A percentile compares a stretch with the other conserved stretches of the same genome.
Evolutionary conservation across 2,329 filamentous ascomycete genomes (phyloP).

Genomic region (Phialemoniopsis sp.): DNA sequence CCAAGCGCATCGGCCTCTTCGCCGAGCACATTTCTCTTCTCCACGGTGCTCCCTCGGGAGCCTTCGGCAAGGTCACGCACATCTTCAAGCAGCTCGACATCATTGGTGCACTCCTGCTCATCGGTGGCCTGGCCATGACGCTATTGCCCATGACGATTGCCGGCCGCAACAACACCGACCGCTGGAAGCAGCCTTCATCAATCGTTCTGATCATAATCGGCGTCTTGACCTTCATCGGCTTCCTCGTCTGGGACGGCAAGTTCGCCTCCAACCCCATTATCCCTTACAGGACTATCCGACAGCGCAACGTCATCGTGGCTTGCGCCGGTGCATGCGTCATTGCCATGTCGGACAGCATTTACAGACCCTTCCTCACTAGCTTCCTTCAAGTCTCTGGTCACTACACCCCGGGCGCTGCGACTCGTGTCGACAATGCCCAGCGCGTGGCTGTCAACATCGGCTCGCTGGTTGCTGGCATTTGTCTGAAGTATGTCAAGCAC

Average conservation of each 20-base stretch:
- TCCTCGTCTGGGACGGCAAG: conserved; percentile 24
- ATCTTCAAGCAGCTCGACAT: conserved; percentile 22
- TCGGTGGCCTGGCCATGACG: conserved; percentile 19
- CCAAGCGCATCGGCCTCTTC: too few species aligned
- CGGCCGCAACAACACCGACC: conserved; percentile 22
- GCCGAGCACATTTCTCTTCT: too few species aligned
- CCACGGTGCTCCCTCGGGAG: too few species aligned
- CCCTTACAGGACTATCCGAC: conserved; percentile 28
- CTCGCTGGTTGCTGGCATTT: conserved; percentile 24
- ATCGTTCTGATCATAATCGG: conserved; percentile 26
- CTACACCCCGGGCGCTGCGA: too few species aligned
- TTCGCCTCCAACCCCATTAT: conserved; percentile 31
- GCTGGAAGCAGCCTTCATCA: conserved; percentile 24
- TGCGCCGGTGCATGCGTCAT: conserved; percentile 17
- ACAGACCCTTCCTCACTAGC: conserved; percentile 28
- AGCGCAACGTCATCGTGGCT: conserved; percentile 31
- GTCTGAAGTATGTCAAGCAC: conserved; percentile 29
- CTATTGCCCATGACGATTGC: conserved; percentile 5
- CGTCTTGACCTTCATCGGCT: too few species aligned
- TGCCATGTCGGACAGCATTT: conserved; percentile 26
- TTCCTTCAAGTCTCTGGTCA: conserved; percentile 21
- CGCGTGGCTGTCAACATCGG: conserved; percentile 30
- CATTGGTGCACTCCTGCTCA: conserved; percentile 23
- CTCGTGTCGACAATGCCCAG: conserved; percentile 13
- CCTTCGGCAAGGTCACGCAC: too few species aligned